A percentile compares a stretch with the other conserved stretches of the same genome.
Evolutionary conservation across 75 land plant genomes (phyloP).

Genomic region (Cunninghamia lanceolata): DNA sequence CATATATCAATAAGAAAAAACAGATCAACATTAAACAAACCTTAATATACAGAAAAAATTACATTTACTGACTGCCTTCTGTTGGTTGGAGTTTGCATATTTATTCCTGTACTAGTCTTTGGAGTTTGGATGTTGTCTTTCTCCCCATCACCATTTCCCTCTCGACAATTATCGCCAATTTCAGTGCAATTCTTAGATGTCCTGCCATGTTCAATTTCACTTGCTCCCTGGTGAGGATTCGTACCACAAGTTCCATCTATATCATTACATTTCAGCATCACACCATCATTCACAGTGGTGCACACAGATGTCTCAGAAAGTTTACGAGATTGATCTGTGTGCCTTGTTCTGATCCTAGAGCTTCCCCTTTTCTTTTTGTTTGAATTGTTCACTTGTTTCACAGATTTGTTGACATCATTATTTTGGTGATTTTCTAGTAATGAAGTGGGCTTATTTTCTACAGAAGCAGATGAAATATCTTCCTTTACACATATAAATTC

Average conservation of each 20-base stretch:
- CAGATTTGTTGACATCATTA: neutral
- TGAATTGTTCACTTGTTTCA: neutral
- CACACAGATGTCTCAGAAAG: neutral
- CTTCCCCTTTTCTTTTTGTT: neutral
- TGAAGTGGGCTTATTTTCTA: neutral
- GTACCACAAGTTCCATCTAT: neutral
- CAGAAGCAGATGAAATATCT: neutral
- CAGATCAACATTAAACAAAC: neutral
- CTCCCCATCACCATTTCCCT: neutral
- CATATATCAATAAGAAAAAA: neutral
- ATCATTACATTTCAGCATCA: neutral
- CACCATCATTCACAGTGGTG: neutral
- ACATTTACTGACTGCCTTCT: neutral
- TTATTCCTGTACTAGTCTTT: neutral
- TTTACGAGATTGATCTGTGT: neutral
- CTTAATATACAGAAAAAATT: neutral
- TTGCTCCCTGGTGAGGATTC: neutral
- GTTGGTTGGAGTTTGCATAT: neutral
- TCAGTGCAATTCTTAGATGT: neutral
- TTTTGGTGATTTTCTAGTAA: neutral
- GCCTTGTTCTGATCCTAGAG: neutral
- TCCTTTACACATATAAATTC: neutral
- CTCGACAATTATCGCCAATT: neutral
- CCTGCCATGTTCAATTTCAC: slow-evolving; percentile 5
- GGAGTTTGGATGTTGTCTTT: neutral